These are phyloP conservation scores for Austroboletus niveus DNA, from an alignment of 1,284 basidiomycete genomes.

Conservation along the genomic window DNA sequence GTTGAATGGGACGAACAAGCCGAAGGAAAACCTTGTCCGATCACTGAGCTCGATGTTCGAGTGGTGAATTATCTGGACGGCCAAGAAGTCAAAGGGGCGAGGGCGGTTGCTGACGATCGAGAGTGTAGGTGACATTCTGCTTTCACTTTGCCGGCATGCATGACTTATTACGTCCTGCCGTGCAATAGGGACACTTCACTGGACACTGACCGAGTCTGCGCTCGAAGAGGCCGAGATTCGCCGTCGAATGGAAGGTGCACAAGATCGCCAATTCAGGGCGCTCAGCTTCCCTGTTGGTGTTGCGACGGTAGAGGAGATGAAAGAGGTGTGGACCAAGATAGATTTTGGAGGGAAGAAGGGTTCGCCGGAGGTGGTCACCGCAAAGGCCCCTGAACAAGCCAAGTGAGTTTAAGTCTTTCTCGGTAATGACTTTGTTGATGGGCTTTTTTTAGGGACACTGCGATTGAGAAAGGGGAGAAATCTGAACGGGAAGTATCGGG, in stretches of 20 bases:
- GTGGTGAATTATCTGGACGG: conserved; percentile 36
- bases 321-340: conserved; percentile 47
- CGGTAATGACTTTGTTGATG: too few species aligned
- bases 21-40: conserved; percentile 33
- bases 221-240: conserved; percentile 35
- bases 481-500: neutral
- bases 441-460: too few species aligned
- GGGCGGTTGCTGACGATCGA: conserved; percentile 34
- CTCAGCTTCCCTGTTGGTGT: conserved; percentile 50
- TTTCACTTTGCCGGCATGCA: neutral
- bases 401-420: neutral
- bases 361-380: conserved; percentile 5
- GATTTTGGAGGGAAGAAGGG: conserved; percentile 40
- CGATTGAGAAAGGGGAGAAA: neutral
- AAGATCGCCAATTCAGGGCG: conserved; percentile 42
- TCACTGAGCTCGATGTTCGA: conserved; percentile 43
- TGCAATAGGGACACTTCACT: conserved; percentile 55
- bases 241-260: conserved; percentile 30
- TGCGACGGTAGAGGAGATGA: conserved; percentile 39
- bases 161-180: neutral
- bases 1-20: conserved; percentile 42
- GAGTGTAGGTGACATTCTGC: conserved; percentile 37
- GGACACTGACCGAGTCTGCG: conserved; percentile 42
- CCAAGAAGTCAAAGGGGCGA: conserved; percentile 31
- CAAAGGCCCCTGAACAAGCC: neutral